phyloP scores from a whole-genome alignment of 1,284 basidiomycete species.

The Rhodotorula sp. region DNA sequence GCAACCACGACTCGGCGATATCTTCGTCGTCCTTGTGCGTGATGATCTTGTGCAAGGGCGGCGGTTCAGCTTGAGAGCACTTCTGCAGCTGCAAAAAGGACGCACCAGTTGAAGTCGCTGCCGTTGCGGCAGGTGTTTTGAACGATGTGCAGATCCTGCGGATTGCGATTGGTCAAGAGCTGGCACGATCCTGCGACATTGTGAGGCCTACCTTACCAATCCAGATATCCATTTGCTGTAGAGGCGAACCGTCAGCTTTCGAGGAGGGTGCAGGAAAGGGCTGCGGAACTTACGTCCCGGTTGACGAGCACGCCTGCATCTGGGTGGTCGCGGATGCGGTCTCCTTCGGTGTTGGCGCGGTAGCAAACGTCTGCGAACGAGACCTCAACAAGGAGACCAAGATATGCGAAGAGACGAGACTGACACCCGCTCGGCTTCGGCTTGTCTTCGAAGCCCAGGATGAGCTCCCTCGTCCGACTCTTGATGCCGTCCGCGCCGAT shows the following conservation, averaged over 20 bases:
- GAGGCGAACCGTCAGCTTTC: neutral
- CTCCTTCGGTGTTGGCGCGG: constrained; percentile 11
- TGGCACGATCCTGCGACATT: neutral
- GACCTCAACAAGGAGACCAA: accelerated
- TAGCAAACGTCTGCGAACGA: constrained; percentile 7
- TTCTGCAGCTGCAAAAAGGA: neutral
- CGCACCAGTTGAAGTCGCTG: constrained; percentile 10
- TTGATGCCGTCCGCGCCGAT: constrained; percentile 62
- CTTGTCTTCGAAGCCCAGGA: constrained; percentile 37
- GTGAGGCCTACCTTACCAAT: constrained; percentile 3
- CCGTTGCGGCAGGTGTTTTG: constrained; percentile 22
- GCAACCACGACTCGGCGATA: constrained; percentile 23
- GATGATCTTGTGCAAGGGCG: neutral
- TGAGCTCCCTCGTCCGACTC: constrained; percentile 49
- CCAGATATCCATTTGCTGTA: constrained; percentile 10
- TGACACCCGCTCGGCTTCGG: constrained; percentile 10
- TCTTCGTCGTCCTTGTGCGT: constrained; percentile 21
- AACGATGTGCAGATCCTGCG: constrained; percentile 20
- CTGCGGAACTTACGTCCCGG: neutral
- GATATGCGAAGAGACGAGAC: neutral
- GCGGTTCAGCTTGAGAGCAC: neutral
- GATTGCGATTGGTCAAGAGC: too few relatives aligned
- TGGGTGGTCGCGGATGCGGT: constrained; percentile 2
- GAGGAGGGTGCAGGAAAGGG: neutral
- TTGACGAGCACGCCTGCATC: neutral